phyloP scores from a whole-genome alignment of 148 eudicot genomes.

The Rhododendron henanense region DNA sequence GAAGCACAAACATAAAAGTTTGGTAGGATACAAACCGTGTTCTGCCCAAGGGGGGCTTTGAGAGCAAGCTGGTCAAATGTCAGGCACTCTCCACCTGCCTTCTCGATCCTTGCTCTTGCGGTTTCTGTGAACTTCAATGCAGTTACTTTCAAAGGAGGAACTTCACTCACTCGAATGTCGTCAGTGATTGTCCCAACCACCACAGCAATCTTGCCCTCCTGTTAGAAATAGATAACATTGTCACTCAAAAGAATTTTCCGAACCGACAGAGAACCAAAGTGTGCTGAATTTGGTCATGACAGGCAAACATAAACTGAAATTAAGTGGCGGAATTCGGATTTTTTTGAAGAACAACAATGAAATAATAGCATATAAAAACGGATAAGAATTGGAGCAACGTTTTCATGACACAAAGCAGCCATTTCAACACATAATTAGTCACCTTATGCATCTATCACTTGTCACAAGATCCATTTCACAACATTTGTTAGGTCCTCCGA shows the following conservation, averaged over 20 bases:
- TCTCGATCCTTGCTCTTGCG: conserved; percentile 90
- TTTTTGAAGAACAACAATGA: not conserved
- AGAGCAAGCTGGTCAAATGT: conserved; percentile 94
- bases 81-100: conserved; percentile 85
- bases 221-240: not conserved
- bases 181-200: conserved; percentile 77
- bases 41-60: conserved; percentile 95
- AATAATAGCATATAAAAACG: not conserved
- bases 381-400: not conserved
- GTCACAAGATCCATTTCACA: not conserved
- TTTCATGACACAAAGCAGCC: not conserved
- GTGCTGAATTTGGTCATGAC: not conserved
- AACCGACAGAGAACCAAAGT: not conserved
- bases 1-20: not conserved
- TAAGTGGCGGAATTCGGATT: not conserved
- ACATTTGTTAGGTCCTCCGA: too few species aligned
- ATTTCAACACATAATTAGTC: not conserved
- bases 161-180: conserved; percentile 61
- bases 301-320: not conserved
- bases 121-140: conserved; percentile 86
- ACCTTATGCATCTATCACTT: not conserved
- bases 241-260: not conserved
- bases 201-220: conserved; percentile 78
- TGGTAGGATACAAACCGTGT: conserved; percentile 53
- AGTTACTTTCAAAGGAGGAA: conserved; percentile 68